Evolutionary conservation across 2,329 filamentous ascomycete species (phyloP).

Genomic region (Decorospora gaudefroyi): DNA sequence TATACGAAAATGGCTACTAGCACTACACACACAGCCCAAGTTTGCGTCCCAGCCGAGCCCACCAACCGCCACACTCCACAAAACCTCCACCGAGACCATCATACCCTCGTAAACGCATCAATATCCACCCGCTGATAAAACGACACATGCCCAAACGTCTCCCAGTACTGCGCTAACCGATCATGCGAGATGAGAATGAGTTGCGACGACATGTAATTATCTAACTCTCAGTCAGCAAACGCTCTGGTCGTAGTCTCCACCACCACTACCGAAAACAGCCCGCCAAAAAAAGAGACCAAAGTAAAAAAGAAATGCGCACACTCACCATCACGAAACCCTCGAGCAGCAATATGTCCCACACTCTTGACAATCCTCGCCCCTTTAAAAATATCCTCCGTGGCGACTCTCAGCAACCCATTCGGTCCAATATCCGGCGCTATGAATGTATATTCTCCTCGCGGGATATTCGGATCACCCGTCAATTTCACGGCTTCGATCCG

Average conservation of each 20-base stretch:
- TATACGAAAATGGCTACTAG: too few species aligned
- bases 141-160: slow-evolving; percentile 57
- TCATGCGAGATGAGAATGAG: slow-evolving; percentile 80
- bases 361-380: slow-evolving; percentile 75
- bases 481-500: slow-evolving; percentile 83
- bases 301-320: too few species aligned
- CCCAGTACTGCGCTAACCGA: slow-evolving; percentile 80
- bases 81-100: too few species aligned
- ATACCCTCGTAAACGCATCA: slow-evolving; percentile 43
- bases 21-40: too few species aligned
- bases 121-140: slow-evolving; percentile 56
- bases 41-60: too few species aligned
- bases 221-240: slow-evolving; percentile 51
- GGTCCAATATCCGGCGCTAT: slow-evolving; percentile 76
- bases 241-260: background rate
- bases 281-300: too few species aligned
- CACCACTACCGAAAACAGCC: too few species aligned
- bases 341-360: slow-evolving; percentile 75
- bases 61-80: too few species aligned
- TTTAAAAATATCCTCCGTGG: slow-evolving; percentile 69
- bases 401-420: slow-evolving; percentile 65
- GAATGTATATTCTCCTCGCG: slow-evolving; percentile 83
- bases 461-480: slow-evolving; percentile 88
- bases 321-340: slow-evolving; percentile 74
- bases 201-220: slow-evolving; percentile 73